phyloP scores from a whole-genome alignment of 2,329 filamentous ascomycete genomes.

The Aureobasidium sp. region DNA sequence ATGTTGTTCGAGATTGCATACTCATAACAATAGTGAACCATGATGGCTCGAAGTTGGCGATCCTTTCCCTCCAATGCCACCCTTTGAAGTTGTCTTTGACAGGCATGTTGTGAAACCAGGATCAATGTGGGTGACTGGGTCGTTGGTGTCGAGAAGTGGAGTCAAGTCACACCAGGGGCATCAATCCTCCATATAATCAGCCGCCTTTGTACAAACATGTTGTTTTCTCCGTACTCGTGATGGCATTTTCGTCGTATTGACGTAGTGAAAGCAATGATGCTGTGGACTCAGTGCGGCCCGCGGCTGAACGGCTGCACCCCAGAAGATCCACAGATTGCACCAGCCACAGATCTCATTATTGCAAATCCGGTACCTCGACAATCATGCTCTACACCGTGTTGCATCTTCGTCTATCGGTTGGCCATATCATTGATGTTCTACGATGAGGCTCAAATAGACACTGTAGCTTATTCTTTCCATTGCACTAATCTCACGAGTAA shows the following conservation, averaged over 20 bases:
- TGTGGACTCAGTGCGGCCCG: neutral
- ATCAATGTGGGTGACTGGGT: neutral
- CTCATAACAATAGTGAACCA: constrained; percentile 24
- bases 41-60: constrained; percentile 21
- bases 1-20: neutral
- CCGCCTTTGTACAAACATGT: too few species aligned
- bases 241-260: neutral
- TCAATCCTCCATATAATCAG: neutral
- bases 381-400: neutral
- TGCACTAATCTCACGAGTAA: neutral
- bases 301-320: constrained; percentile 10
- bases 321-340: neutral
- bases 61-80: constrained; percentile 18
- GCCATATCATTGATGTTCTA: neutral
- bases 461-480: neutral
- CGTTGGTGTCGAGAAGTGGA: neutral
- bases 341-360: neutral
- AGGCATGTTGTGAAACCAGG: neutral
- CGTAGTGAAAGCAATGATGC: neutral
- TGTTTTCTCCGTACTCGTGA: neutral
- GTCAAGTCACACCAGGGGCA: neutral
- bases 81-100: neutral
- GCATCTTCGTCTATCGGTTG: neutral
- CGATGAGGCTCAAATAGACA: neutral
- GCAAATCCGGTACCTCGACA: neutral